Evolutionary conservation across 345 rosid genomes (phyloP).

Genomic region (Triadica sebifera): DNA sequence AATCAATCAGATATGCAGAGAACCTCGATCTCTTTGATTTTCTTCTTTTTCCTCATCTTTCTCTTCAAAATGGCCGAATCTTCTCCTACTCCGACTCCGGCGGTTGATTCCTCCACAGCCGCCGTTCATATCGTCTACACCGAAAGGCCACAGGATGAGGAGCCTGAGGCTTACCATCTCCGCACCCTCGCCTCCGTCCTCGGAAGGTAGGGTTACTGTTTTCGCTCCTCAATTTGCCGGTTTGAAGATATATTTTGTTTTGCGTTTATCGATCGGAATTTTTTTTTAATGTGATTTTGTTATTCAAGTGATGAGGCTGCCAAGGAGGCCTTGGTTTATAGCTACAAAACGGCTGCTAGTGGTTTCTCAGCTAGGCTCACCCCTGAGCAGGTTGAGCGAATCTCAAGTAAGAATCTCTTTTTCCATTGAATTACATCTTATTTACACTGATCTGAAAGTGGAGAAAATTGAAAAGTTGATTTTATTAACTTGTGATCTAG

Average conservation of each 20-base stretch:
- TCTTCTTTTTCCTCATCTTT: background rate
- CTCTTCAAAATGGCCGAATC: constrained; percentile 6
- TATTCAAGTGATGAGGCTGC: no score
- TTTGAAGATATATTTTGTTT: background rate
- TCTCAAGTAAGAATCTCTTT: constrained; percentile 53
- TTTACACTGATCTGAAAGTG: background rate
- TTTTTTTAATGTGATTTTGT: no score
- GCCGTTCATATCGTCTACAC: constrained; percentile 83
- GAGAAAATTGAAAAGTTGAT: background rate
- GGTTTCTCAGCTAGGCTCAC: constrained; percentile 94
- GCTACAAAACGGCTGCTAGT: constrained; percentile 74
- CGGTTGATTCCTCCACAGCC: constrained; percentile 28
- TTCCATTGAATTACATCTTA: background rate
- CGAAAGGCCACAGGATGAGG: constrained; percentile 58
- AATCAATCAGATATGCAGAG: background rate
- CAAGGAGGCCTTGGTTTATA: constrained; percentile 54
- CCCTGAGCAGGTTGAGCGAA: constrained; percentile 62
- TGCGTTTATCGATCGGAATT: no score
- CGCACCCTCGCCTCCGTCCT: constrained; percentile 72
- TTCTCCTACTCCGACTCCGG: constrained; percentile 33
- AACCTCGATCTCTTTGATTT: background rate
- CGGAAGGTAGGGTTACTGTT: constrained; percentile 48
- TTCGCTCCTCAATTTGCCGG: background rate
- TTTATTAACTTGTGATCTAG: no score
- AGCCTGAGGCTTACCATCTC: constrained; percentile 62